Evolutionary conservation across 2,329 filamentous ascomycete species (phyloP).

Genomic region (Pseudocercospora crystallina): DNA sequence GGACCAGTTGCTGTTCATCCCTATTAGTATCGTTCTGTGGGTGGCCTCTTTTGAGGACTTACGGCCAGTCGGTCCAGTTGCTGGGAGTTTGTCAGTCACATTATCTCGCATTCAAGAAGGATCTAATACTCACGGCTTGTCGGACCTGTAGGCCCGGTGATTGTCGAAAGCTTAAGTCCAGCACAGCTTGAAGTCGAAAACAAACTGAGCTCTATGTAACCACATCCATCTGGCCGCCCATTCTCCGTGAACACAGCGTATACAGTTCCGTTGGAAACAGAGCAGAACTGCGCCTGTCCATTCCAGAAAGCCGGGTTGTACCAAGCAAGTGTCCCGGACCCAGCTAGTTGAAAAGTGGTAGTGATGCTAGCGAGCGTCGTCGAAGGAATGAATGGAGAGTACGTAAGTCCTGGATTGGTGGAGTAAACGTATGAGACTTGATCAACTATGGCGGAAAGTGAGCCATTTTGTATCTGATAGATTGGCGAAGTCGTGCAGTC

Average conservation of each 20-base stretch:
- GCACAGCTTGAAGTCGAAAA: constrained; percentile 29
- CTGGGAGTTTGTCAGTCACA: background rate
- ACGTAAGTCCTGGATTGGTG: constrained; percentile 24
- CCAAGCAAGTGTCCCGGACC: constrained; percentile 27
- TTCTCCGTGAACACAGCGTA: constrained; percentile 30
- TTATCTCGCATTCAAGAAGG: background rate
- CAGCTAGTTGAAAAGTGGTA: constrained; percentile 26
- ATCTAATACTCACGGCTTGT: constrained; percentile 5
- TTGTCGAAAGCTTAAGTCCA: constrained; percentile 21
- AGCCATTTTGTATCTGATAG: constrained; percentile 29
- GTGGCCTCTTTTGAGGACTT: background rate
- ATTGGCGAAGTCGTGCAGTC: constrained; percentile 32
- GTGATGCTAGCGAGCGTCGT: constrained; percentile 28
- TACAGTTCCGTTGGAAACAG: constrained; percentile 30
- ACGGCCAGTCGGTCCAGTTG: constrained; percentile 15
- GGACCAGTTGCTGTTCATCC: constrained; percentile 9
- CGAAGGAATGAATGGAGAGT: constrained; percentile 27
- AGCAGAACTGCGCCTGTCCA: constrained; percentile 32
- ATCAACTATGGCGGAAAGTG: constrained; percentile 29
- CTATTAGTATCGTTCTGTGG: no score
- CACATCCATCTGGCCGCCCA: constrained; percentile 26
- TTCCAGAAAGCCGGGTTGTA: constrained; percentile 29
- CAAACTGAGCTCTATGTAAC: constrained; percentile 28
- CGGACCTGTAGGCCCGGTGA: constrained; percentile 18
- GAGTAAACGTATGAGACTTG: constrained; percentile 31